Percentiles rank a stretch among this genome's conserved stretches.
Evolutionary conservation across 768 basidiomycete species (phyloP).

Genomic region (Rossbeevera mucosa): DNA sequence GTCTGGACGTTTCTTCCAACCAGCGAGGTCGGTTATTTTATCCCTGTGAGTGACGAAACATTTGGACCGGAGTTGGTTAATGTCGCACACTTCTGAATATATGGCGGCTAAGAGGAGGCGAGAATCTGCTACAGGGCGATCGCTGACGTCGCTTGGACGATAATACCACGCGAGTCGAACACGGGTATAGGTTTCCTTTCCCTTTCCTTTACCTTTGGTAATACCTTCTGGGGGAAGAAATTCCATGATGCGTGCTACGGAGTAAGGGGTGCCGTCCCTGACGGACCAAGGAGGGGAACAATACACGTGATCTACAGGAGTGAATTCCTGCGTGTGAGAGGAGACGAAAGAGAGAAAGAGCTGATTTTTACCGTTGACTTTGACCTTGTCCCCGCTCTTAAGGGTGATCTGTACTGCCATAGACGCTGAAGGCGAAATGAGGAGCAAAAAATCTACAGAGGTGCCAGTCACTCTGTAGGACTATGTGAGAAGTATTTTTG

Average conservation of each 20-base stretch:
- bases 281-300: conserved; percentile 90
- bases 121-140: conserved; percentile 85
- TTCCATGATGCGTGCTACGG: conserved; percentile 95
- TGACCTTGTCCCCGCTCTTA: conserved; percentile 80
- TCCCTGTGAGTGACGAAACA: conserved; percentile 95
- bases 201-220: conserved; percentile 60
- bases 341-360: conserved; percentile 10
- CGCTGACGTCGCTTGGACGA: conserved; percentile 92
- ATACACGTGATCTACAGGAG: conserved; percentile 87
- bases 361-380: conserved; percentile 70
- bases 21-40: conserved; percentile 88
- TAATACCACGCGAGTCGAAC: conserved; percentile 96
- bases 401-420: conserved; percentile 46
- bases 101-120: conserved; percentile 92
- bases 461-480: conserved; percentile 4
- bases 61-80: conserved; percentile 86
- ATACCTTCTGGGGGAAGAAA: conserved; percentile 79
- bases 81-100: conserved; percentile 93
- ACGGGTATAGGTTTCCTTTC: conserved; percentile 69
- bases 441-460: conserved; percentile 26
- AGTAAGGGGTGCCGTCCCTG: conserved; percentile 93
- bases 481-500: conserved; percentile 13
- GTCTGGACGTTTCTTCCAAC: conserved; percentile 92
- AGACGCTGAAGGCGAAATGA: conserved; percentile 15
- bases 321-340: conserved; percentile 21